These are phyloP conservation scores for Rhipidocladum racemiflorum DNA, from an alignment of 176 grass and related monocot species.

Conservation along the genomic window DNA sequence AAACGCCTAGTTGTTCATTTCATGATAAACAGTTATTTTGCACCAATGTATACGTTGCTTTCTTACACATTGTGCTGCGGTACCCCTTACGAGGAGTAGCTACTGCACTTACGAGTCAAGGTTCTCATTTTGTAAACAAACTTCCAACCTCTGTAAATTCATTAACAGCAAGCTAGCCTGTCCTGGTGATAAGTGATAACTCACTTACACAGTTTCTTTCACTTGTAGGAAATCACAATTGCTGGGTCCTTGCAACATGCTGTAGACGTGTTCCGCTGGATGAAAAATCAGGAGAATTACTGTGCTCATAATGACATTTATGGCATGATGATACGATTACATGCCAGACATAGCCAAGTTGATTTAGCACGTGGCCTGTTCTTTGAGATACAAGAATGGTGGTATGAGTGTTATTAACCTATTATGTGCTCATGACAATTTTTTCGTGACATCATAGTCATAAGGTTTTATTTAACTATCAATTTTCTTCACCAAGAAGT, in stretches of 20 bases:
- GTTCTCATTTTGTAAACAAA: neutral
- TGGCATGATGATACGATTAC: conserved; percentile 75
- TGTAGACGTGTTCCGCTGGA: conserved; percentile 75
- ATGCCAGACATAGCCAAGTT: conserved; percentile 72
- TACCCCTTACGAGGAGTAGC: neutral
- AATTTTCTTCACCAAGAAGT: conserved; percentile 1
- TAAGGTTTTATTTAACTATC: neutral
- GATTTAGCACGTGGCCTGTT: conserved; percentile 92
- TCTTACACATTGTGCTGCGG: neutral
- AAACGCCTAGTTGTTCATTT: conserved; percentile 6
- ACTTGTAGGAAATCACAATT: conserved; percentile 66
- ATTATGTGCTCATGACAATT: neutral
- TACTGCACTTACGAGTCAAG: neutral
- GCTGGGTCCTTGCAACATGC: conserved; percentile 67
- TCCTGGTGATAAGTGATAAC: neutral
- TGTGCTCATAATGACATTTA: conserved; percentile 76
- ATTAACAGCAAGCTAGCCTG: neutral
- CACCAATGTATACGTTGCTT: neutral
- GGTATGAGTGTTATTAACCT: conserved; percentile 45
- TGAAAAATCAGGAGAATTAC: conserved; percentile 93
- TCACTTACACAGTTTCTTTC: conserved; percentile 27
- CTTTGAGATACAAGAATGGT: conserved; percentile 94
- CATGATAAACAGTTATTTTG: neutral
- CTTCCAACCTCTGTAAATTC: neutral
- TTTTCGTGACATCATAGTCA: neutral